Percentiles rank a stretch among this genome's conserved stretches.
Conservation (phyloP, 257 asterid species). For the Solanum dulcamara region DNA sequence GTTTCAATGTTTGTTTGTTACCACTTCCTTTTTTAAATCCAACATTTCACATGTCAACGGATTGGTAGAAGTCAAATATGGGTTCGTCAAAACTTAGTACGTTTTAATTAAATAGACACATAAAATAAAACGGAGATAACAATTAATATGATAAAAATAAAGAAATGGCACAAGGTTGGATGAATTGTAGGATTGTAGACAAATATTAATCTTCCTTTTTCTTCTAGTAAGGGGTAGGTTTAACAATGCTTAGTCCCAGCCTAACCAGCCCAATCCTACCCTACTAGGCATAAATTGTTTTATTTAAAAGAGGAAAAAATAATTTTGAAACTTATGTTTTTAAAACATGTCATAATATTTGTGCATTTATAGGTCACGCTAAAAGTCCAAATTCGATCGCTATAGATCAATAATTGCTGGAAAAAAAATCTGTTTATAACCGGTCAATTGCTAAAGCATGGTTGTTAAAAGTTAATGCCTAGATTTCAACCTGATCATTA, state of each 20-base stretch:
- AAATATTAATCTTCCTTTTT: background rate
- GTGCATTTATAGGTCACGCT: rapidly evolving
- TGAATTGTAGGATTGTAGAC: background rate
- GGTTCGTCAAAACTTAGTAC: background rate
- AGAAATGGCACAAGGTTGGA: background rate
- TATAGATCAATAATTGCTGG: background rate
- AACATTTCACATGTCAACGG: too few species aligned
- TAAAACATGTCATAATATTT: background rate
- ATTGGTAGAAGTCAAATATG: background rate
- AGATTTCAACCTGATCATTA: background rate
- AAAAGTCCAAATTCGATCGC: background rate
- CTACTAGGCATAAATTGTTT: background rate
- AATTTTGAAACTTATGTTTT: background rate
- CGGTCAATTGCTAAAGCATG: too few species aligned
- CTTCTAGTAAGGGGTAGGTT: background rate
- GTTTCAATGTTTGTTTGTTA: too few species aligned
- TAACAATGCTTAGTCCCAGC: background rate
- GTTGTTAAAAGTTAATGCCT: background rate
- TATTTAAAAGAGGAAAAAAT: background rate
- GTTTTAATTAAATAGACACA: background rate
- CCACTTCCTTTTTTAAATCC: too few species aligned
- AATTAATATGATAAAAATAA: too few species aligned
- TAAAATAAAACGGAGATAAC: background rate
- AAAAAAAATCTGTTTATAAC: too few species aligned
- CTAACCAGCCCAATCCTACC: background rate